These are phyloP conservation scores for Plectosphaerella plurivora DNA, from an alignment of 2,329 filamentous ascomycete species.

Conservation along the genomic window DNA sequence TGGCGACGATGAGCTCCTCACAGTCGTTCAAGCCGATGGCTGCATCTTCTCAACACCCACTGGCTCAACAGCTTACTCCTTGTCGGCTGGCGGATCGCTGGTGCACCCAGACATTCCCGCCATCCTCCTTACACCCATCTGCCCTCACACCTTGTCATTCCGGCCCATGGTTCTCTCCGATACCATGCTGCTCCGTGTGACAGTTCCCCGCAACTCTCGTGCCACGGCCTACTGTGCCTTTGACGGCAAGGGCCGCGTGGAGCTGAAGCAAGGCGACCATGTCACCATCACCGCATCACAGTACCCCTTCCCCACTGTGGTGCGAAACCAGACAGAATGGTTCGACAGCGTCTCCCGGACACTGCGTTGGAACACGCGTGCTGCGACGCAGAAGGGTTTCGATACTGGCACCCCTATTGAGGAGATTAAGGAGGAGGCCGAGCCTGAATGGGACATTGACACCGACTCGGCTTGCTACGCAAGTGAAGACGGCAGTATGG, in stretches of 20 bases:
- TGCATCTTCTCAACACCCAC: constrained; percentile 98
- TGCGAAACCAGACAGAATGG: constrained; percentile 87
- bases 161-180: constrained; percentile 97
- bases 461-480: constrained; percentile 71
- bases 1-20: constrained; percentile 90
- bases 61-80: constrained; percentile 89
- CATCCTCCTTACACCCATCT: constrained; percentile 94
- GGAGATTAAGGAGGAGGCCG: constrained; percentile 51
- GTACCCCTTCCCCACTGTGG: constrained; percentile 95
- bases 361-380: constrained; percentile 90
- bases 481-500: constrained; percentile 67
- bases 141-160: constrained; percentile 94
- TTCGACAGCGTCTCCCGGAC: constrained; percentile 93
- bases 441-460: constrained; percentile 88
- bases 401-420: constrained; percentile 40
- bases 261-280: constrained; percentile 88
- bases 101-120: constrained; percentile 96
- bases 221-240: constrained; percentile 96
- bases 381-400: constrained; percentile 89
- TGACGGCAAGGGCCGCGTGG: constrained; percentile 92
- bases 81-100: constrained; percentile 90
- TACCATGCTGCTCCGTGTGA: constrained; percentile 85
- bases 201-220: constrained; percentile 77
- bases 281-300: constrained; percentile 95
- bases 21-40: constrained; percentile 92